Evolutionary conservation across 176 grass and related monocot species (phyloP), one percentile per base, ranked within the genome.

Genomic region (Juncus inflexus): DNA sequence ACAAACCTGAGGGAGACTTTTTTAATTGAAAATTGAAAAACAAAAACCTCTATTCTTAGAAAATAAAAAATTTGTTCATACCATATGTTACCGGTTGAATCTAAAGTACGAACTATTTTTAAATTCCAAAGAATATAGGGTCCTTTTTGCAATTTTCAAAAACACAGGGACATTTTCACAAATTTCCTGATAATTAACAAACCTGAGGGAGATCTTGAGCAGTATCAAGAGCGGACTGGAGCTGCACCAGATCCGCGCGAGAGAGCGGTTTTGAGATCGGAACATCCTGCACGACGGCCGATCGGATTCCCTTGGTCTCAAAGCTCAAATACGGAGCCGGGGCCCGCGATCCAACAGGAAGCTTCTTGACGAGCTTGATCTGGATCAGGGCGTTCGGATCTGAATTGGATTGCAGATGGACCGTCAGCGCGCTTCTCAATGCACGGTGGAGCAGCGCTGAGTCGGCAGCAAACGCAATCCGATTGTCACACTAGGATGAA

Each of bases 201-300:
- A 89, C 94, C 94, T 89, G 75, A 52, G 94, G 88, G 37, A 99
- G 94, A 35, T 92, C 94, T 75, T 92, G 83, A 15, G 85, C 82
- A 59, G 80, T 77, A 42, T 99, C 88, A 59, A 99, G 77, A 19
- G 85, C 80, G 1, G 61, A 69, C 75, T 92, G 88, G 71, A 92
- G 74, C 70, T 78, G 80, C 50, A 74, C 77, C 39, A 99, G 58
- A 42, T 99, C 85, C 5, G 85, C 74, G 37, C 77, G 80, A 4
- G 94, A 91, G 12, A 99, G 83, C 5, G 94, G 85, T 61, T 83
- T 85, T 35, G 88, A 99, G 80, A 99, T 92, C 53, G 94, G 94
- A 50, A 99, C 83, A 16, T 99, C 94, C 78, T 99, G 94, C 60
- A 99, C 94, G 67, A 99, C 88, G 10, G 88, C 94, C 19, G 94